Evolutionary conservation across 805 yeast genomes (phyloP), one percentile per base, ranked within the genome.

Genomic region (Hanseniaspora valbyensis): DNA sequence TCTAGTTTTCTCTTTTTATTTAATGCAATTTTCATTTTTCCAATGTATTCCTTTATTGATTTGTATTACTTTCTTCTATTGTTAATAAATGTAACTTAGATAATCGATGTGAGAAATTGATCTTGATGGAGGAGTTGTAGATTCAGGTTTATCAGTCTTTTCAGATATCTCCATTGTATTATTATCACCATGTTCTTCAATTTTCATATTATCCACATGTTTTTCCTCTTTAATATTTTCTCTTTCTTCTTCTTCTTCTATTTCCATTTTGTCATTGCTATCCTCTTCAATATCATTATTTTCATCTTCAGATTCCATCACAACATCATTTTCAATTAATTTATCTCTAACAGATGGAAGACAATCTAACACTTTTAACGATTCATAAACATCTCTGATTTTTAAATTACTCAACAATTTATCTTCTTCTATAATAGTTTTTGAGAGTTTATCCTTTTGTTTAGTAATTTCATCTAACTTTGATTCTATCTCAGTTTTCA

Each of bases 11-110:
- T 74, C 2, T 67, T 69, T 55, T 83, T 81, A 16, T 86, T 61
- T 30, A 66, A 69, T 4, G 68, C 75, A 38, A 85, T 74, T 42
- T 78, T 80, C 29, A 10, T 0, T 60, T 61, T 44, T 74, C 73
- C 25, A 84, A 61, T 4, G 59, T 6, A 21, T 60, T 4, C 73
- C 77, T 24, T 73, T 55, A 58, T 83, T 72, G 19, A 80, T 54
- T 0, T 62, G 61, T 21, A 1, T 64, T 61, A 3, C 84, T 58
- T 54, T 82, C 81, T 24, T 74, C 81, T 4, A 69, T 74, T 1
- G 74, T 56, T 14, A 78, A 61, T 39, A 68, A 73, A 12, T 70
- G 69, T 9, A 80, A 19, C 2, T 14, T 28, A 48, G 25, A 18
- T 32, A 45, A 6, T 38, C 50, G 2, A 30, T 38, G 16, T 45